Base-by-base conservation (phyloP, 345 rosid species). In the Combretum micranthum region DNA sequence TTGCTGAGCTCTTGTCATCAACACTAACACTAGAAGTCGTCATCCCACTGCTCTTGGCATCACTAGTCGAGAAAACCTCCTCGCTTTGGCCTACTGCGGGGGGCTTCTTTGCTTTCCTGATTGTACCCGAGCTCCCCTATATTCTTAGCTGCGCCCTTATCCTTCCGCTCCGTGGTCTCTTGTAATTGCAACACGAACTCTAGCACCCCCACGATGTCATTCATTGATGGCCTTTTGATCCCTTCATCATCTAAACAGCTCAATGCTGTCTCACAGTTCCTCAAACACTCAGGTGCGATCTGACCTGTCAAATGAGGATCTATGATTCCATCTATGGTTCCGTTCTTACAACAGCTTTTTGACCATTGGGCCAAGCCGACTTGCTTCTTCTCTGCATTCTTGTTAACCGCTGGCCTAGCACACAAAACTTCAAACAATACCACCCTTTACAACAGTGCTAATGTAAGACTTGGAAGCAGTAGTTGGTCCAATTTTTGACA, bases 131-230 rank as follows among this genome's bases (percentile, higher is more conserved):
- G 25, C 26, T 25, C 26, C 26, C 5, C 26, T 5, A 25, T 25
- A 2, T 5, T 25, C 5, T 25, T 25, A 32, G n/a, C n/a, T n/a
- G n/a, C n/a, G 39, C 50, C 19, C n/a, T 20, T 53, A 3, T 23
- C 17, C 10, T 25, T 59, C 23, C 42, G 42, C 58, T 64, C 67
- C 2, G 57, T 61, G 11, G 44, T 52, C 47, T 55, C 50, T 58
- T 60, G 69, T 39, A 58, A 52, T 44, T 64, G 64, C 52, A 64
- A 55, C 2, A 57, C 62, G 20, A 64, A 64, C 42, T 69, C 64
- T 2, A 69, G 61, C 21, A 43, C 59, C 62, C 59, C 43, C 42
- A 23, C 50, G 61, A 64, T 57, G 5, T 69, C 74, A 7, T 55
- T 57, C 62, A 69, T 64, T 1, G 37, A 47, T 15, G 69, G 63